Evolutionary conservation across 23 red algal genomes (phyloP).

Genomic region (Cyanidiococcus yangmingshanensis): DNA sequence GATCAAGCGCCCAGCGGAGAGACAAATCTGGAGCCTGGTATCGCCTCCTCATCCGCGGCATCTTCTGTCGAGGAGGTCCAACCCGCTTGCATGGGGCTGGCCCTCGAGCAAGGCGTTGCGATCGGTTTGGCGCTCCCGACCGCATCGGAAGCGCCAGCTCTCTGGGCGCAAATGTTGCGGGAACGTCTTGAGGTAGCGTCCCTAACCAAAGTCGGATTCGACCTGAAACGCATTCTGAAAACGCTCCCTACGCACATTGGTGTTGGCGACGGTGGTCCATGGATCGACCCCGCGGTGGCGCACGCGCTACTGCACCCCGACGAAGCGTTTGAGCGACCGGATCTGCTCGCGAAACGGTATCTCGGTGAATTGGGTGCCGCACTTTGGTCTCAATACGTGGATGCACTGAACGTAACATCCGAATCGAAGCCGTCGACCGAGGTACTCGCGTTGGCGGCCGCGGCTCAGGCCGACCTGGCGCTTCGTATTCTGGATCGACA

Average conservation of each 20-base stretch:
- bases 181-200: background rate
- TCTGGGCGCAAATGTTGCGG: background rate
- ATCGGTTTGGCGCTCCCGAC: background rate
- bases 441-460: background rate
- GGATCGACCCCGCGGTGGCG: slow-evolving; percentile 26
- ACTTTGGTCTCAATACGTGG: background rate
- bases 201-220: slow-evolving; percentile 24
- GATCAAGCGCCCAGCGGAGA: too few relatives aligned
- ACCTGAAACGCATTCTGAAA: slow-evolving; percentile 20
- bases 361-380: background rate
- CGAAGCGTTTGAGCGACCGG: background rate
- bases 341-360: background rate
- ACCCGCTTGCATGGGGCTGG: background rate
- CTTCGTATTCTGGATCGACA: background rate
- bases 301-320: slow-evolving; percentile 19
- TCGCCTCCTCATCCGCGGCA: too few relatives aligned
- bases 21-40: too few relatives aligned
- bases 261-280: background rate
- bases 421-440: background rate
- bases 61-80: background rate
- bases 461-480: slow-evolving; percentile 13
- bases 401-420: background rate
- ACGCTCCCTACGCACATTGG: background rate
- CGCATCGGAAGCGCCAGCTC: background rate
- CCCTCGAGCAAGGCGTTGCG: background rate